Conservation (phyloP, 176 grass and related monocot species). For the Avena atlantica region DNA sequence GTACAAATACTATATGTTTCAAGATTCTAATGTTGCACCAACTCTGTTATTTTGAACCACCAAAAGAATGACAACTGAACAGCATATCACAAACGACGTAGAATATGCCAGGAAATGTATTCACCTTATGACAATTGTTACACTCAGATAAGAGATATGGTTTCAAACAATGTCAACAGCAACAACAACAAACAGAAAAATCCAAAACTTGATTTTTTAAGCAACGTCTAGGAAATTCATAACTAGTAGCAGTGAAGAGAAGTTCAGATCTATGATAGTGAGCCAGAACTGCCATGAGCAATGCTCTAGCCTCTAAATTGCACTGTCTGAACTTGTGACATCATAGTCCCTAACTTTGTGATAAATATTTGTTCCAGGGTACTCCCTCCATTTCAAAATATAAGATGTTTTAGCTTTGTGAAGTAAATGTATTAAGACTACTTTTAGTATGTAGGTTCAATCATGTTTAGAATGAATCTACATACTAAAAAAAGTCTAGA, state of each 20-base stretch:
- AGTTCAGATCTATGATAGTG: neutral
- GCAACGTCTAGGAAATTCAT: slow-evolving; percentile 8
- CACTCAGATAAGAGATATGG: neutral
- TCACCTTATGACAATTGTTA: neutral
- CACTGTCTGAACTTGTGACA: neutral
- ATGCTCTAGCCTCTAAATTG: neutral
- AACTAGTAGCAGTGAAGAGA: slow-evolving; percentile 11
- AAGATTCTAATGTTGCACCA: neutral
- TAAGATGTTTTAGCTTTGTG: too few species aligned
- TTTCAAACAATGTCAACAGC: neutral
- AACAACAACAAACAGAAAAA: neutral
- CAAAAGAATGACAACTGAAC: neutral
- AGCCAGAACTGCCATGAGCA: neutral
- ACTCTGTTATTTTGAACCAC: neutral
- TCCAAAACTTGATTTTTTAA: slow-evolving; percentile 12
- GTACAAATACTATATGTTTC: neutral
- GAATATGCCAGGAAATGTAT: neutral
- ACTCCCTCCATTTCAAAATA: too few species aligned
- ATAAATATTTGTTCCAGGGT: neutral
- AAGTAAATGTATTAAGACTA: too few species aligned
- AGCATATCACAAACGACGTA: slow-evolving; percentile 29
- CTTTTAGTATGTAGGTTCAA: too few species aligned
- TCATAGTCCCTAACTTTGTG: neutral
- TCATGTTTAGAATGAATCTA: too few species aligned
- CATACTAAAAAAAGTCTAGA: too few species aligned